Evolutionary conservation across 2,329 filamentous ascomycete species (phyloP), one percentile per base, ranked within the genome.

Genomic region (Celoporthe dispersa): DNA sequence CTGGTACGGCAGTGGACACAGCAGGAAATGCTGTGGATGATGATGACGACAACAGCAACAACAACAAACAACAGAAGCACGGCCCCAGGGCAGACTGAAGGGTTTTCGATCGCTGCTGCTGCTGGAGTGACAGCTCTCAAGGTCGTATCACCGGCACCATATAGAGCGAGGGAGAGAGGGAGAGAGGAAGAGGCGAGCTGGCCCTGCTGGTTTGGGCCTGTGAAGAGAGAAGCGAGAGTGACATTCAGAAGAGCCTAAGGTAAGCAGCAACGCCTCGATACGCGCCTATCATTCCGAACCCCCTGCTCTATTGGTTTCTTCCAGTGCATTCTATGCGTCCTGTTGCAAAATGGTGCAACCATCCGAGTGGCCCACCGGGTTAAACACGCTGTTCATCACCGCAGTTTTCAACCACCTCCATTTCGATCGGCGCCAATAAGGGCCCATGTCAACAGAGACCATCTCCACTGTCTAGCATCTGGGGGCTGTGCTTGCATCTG

Each of bases 351-450:
- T 63, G 41, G 61, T 62, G 33, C 66, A 64, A 72, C 70, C 70
- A 70, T 63, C 65, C 68, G 62, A 60, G 53, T 68, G 53, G 39
- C 64, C 33, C 57, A 62, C 35, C 25, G 55, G 39, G 65, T 68
- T 68, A 69, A 66, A 72, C 57, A 70, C 67, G 66, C 55, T 66
- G 70, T 65, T 53, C 65, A 69, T 71, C 70, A 68, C 68, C 70
- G 66, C 31, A 65, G 55, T 14, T 55, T 67, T 72, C 70, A 72
- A 72, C 70, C 70, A 70, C 70, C 70, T 68, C 61, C 55, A 72
- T 72, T 72, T 72, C 65, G 25, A 37, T 25, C 33, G 35, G 28
- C 61, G 61, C 70, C 70, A 69, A 72, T 70, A 62, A 51, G 61
- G 60, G 53, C 48, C 41, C 70, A 51, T 59, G 53, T 63, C 39